phyloP scores from a whole-genome alignment of 768 basidiomycete genomes.

The Gloeostereum incarnatum region DNA sequence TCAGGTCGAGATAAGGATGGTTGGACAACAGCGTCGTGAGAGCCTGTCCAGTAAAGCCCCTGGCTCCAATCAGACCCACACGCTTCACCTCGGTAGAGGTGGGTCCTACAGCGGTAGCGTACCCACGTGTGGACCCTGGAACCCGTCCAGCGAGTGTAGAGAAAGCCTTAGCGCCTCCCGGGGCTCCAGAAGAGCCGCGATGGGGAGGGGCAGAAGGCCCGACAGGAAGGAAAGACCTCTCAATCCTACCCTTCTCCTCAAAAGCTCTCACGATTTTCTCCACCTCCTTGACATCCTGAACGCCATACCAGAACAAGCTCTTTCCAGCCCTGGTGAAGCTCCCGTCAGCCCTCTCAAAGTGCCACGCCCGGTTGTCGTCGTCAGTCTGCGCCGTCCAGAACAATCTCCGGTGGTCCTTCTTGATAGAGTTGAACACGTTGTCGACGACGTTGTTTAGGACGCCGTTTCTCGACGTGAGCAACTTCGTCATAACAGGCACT shows the following conservation, averaged over 20 bases:
- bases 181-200: conserved; percentile 17
- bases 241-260: conserved; percentile 75
- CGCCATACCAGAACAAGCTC: conserved; percentile 97
- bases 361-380: conserved; percentile 96
- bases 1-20: conserved; percentile 85
- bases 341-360: conserved; percentile 97
- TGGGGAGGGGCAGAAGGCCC: conserved; percentile 60
- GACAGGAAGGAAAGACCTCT: conserved; percentile 85
- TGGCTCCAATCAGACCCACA: conserved; percentile 91
- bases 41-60: conserved; percentile 93
- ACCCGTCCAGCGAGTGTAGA: conserved; percentile 47
- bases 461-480: conserved; percentile 81
- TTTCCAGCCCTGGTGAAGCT: conserved; percentile 93
- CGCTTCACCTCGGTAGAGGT: conserved; percentile 66
- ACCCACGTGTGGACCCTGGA: conserved; percentile 57
- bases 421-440: conserved; percentile 95
- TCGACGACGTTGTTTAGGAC: conserved; percentile 92
- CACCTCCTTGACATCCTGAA: conserved; percentile 86
- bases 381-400: conserved; percentile 98
- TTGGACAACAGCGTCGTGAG: conserved; percentile 75
- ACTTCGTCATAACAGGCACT: conserved; percentile 85
- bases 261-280: conserved; percentile 73
- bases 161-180: conserved; percentile 31
- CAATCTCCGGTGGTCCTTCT: conserved; percentile 85
- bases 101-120: conserved; percentile 47